phyloP scores from a whole-genome alignment of 1,284 basidiomycete species.

The Heterobasidion annosum region DNA sequence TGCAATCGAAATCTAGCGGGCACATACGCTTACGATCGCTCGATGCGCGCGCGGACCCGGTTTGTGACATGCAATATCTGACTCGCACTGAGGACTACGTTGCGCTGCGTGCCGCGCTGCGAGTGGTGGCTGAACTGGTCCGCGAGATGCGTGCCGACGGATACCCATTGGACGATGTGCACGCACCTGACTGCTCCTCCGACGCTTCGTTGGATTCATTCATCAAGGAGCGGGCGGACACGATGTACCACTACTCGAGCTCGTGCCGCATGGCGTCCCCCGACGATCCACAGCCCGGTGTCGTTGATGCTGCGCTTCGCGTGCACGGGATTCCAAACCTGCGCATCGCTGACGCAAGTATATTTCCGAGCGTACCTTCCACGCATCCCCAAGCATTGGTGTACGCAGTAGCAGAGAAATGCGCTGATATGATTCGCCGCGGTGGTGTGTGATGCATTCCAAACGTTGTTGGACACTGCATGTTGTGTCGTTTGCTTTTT shows the following conservation, averaged over 20 bases:
- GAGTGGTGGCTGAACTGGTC: conserved; percentile 22
- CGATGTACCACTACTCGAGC: conserved; percentile 12
- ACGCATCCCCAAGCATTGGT: conserved; percentile 16
- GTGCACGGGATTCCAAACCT: conserved; percentile 17
- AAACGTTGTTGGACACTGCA: no score
- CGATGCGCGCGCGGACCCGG: conserved; percentile 22
- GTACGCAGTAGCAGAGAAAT: conserved; percentile 19
- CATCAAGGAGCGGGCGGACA: conserved; percentile 3
- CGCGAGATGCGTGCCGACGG: conserved; percentile 15
- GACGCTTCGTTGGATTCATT: conserved; percentile 10
- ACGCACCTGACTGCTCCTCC: conserved; percentile 2
- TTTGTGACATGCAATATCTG: conserved; percentile 26
- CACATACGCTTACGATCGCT: conserved; percentile 14
- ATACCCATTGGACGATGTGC: conserved; percentile 7
- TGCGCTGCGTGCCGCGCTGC: no score
- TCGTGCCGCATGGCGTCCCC: conserved; percentile 16
- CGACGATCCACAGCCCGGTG: conserved; percentile 22
- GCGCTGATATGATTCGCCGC: conserved; percentile 14
- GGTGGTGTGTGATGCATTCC: no score
- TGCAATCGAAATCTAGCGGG: conserved; percentile 6
- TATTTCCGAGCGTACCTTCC: conserved; percentile 15
- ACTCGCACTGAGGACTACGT: conserved; percentile 10
- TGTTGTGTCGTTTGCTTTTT: no score
- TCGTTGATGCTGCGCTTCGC: conserved; percentile 16
- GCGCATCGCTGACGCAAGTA: conserved; percentile 17